Base-by-base conservation (phyloP, 1,284 basidiomycete species). In the Ustilago nuda region DNA sequence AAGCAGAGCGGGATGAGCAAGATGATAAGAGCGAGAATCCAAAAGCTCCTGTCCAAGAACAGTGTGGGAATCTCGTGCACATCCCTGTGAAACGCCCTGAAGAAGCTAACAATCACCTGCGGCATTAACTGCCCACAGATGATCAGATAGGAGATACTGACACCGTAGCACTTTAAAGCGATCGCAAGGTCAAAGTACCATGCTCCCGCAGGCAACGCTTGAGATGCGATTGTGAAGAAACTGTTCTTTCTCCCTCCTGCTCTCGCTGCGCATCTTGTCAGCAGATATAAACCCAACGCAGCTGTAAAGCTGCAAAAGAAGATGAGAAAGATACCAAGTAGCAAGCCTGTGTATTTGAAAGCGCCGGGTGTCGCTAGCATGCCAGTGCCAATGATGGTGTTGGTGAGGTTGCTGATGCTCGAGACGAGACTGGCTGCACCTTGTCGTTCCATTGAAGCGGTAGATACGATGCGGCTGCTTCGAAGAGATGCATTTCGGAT, bases 121-220 rank as follows among this genome's bases (percentile, higher is more conserved):
- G 97, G 96, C 90, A 98, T 93, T 57, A 98, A 89, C 50, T 82
- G 75, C 2, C 76, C 76, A 45, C 75, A 79, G 41, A 86, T 84
- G 69, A 79, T 79, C 45, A 87, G 89, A 57, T 86, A 93, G 88
- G 94, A 96, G 79, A 97, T 92, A 41, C 93, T 95, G 8, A 99
- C 97, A 36, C 97, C 97, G 85, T 78, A 85, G 68, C 84, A 85
- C 57, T 85, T 85, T 86, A 93, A 92, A 2, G 95, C 95, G 80
- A 99, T 98, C 8, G 96, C 95, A 3, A 92, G 90, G 86, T 99
- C 94, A 80, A 96, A 94, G 85, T 93, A 92, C 61, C 93, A 88
- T 0, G 92, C 92, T 0, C 92, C 92, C 41, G 88, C 89, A 19
- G 94, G 94, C 82, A 82, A 56, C 13, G 78, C 73, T 50, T 73